Evolutionary conservation across 306 rosid genomes (phyloP).

Genomic region (Rosa rugosa): DNA sequence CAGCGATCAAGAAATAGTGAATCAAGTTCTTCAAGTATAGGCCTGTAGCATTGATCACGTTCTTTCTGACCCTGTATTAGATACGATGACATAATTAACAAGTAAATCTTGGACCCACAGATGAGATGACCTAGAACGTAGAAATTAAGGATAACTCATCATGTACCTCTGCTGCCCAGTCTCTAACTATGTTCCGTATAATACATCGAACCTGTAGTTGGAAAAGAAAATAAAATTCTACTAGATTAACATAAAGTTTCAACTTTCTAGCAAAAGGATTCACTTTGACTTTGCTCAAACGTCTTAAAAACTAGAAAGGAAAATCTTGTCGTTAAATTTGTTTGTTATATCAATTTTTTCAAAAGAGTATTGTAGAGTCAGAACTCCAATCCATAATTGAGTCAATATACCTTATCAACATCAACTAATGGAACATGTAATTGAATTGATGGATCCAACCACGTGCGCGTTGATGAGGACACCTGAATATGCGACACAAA

Average conservation of each 20-base stretch:
- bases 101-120: conserved; percentile 3
- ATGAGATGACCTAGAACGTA: conserved; percentile 12
- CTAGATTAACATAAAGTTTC: neutral
- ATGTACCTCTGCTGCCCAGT: conserved; percentile 90
- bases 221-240: neutral
- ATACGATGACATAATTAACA: conserved; percentile 25
- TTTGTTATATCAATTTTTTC: neutral
- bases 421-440: conserved; percentile 85
- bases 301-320: neutral
- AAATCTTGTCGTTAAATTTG: neutral
- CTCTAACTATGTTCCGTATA: conserved; percentile 88
- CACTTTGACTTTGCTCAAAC: neutral
- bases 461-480: conserved; percentile 49
- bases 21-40: conserved; percentile 88
- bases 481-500: conserved; percentile 46
- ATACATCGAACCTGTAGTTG: conserved; percentile 80
- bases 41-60: conserved; percentile 95
- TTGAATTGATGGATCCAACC: conserved; percentile 72
- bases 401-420: conserved; percentile 74
- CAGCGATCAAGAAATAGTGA: conserved; percentile 61
- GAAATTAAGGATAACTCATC: conserved; percentile 11
- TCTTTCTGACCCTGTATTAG: conserved; percentile 73
- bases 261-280: neutral
- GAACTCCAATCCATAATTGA: neutral
- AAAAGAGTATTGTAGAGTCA: conserved; percentile 3